Conservation (phyloP, 768 basidiomycete species). For the Trametes punicea region DNA sequence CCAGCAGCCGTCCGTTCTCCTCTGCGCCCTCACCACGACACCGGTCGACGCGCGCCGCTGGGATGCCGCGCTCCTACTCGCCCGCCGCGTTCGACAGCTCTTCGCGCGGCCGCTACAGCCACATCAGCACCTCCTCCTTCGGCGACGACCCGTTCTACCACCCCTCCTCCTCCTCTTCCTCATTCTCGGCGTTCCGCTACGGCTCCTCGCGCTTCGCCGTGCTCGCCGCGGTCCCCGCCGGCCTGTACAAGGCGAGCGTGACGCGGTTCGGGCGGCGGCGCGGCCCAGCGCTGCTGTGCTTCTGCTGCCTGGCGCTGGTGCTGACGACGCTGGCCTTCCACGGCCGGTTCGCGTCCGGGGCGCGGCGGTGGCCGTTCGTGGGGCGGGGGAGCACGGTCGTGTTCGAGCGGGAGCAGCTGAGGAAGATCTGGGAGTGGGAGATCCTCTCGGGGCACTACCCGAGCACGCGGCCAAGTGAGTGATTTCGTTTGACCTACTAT, state of each 20-base stretch:
- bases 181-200: no score
- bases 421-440: conserved; percentile 76
- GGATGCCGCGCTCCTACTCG: background rate
- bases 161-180: conserved; percentile 38
- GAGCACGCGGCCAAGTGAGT: conserved; percentile 90
- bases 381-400: conserved; percentile 63
- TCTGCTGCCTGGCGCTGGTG: conserved; percentile 43
- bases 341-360: conserved; percentile 55
- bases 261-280: conserved; percentile 58
- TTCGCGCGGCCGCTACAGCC: conserved; percentile 24
- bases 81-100: background rate
- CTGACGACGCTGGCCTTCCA: conserved; percentile 56
- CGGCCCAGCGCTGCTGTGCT: conserved; percentile 50
- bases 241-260: conserved; percentile 54
- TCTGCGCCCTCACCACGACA: conserved; percentile 7
- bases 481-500: conserved; percentile 60
- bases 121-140: conserved; percentile 48
- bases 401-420: conserved; percentile 71
- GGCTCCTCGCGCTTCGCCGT: conserved; percentile 43
- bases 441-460: conserved; percentile 92
- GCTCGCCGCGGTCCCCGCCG: conserved; percentile 54
- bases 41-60: conserved; percentile 3
- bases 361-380: conserved; percentile 56
- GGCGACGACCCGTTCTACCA: conserved; percentile 32
- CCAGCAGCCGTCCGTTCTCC: background rate